Evolutionary conservation across 108 stramenopile species (phyloP).

Genomic region (Cyclostephanos invisitatus): DNA sequence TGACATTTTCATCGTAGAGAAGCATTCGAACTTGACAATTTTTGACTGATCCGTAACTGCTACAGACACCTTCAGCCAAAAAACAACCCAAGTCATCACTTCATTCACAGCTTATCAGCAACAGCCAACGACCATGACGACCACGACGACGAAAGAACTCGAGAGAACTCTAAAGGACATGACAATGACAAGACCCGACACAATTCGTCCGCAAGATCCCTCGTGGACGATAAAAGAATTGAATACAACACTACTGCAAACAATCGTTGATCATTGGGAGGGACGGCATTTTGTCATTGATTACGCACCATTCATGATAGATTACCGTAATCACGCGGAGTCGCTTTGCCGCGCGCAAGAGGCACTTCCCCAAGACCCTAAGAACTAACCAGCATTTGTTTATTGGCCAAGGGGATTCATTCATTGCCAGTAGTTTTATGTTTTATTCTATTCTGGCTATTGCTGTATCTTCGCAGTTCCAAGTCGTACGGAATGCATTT

Average conservation of each 20-base stretch:
- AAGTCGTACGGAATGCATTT: too few relatives aligned
- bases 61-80: neutral
- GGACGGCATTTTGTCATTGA: neutral
- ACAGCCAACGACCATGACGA: neutral
- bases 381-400: too few relatives aligned
- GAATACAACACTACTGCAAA: neutral
- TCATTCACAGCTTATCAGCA: neutral
- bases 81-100: neutral
- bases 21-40: too few relatives aligned
- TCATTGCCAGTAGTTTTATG: too few relatives aligned
- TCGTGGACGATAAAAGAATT: neutral
- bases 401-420: too few relatives aligned
- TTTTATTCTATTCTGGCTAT: too few relatives aligned
- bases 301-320: neutral
- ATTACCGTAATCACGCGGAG: neutral
- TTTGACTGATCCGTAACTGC: too few relatives aligned
- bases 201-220: neutral
- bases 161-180: neutral
- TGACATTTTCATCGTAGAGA: too few relatives aligned
- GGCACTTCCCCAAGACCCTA: neutral
- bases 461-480: too few relatives aligned
- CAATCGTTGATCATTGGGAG: neutral
- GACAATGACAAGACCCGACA: neutral
- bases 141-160: neutral
- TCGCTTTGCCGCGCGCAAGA: neutral